Evolutionary conservation across 23 red algal species (phyloP), one percentile per base, ranked within the genome.

Genomic region (Gracilaria caudata): DNA sequence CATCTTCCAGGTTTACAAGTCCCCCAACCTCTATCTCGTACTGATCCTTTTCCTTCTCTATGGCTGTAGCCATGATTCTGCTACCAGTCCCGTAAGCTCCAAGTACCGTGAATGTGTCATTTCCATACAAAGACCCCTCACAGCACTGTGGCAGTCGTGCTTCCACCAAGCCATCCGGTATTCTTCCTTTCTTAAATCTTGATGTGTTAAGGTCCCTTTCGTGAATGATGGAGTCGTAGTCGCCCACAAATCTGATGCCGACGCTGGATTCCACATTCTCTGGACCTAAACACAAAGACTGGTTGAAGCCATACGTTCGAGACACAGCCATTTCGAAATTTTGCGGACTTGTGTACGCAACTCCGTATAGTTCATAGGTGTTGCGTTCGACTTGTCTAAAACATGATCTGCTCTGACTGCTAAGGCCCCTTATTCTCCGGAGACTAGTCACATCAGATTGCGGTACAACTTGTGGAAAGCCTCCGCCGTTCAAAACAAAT

Each of bases 391-490:
- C 63, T 68, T 68, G 63, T 35, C 63, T 3, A 23, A 68, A 68
- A 68, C 63, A 68, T 35, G 63, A 68, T 68, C 63, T 33, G 63
- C 63, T 68, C 26, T 68, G 63, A 68, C 63, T 68, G 63, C 63
- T 68, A 35, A 68, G 63, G 63, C 63, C 63, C 25, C 17, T 16
- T 68, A 68, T 68, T 68, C 28, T 33, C 17, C 63, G 4, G 4
- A 68, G 63, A 12, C 28, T 33, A 3, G 4, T 35, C 9, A 68
- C 30, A 68, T 68, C 34, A 68, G 63, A 68, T 4, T 36, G 11
- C 34, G 63, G 63, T 16, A 23, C n/a, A 35, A 68, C 63, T 35
- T 35, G 3, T 68, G 63, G 63, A 68, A 68, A 33, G n/a, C 17
- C 63, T 13, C 63, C 63, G 26, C 63, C 63, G 26, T 68, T 68